Conservation (phyloP, 495 filamentous ascomycete species). For the Aspergillus egyptiacus region DNA sequence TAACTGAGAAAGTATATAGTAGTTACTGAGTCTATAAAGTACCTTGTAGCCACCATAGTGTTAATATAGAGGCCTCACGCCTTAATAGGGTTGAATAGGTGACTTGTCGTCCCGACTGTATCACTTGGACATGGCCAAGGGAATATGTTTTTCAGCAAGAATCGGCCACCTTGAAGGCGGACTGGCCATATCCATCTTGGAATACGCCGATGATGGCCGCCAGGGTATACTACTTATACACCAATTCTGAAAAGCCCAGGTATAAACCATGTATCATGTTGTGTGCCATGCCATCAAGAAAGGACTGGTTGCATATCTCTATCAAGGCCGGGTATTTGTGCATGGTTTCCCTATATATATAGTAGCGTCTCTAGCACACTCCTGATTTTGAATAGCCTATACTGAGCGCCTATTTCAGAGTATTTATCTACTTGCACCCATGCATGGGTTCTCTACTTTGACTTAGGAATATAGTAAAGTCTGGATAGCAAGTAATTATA, state of each 20-base stretch:
- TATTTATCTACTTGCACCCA: too few species aligned
- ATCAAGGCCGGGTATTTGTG: background rate
- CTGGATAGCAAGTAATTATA: too few species aligned
- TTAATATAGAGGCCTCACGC: background rate
- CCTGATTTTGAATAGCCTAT: too few species aligned
- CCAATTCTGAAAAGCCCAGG: slow-evolving; percentile 1
- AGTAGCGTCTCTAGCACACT: too few species aligned
- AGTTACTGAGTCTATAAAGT: slow-evolving; percentile 5
- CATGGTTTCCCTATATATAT: background rate
- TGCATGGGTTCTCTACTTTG: too few species aligned
- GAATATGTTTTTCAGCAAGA: background rate
- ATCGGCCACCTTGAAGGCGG: background rate
- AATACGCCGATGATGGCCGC: background rate
- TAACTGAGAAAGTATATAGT: slow-evolving; percentile 5
- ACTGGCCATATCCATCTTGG: background rate
- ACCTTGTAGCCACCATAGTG: slow-evolving; percentile 5
- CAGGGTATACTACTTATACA: background rate
- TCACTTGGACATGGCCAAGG: slow-evolving; percentile 3
- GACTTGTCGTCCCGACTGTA: background rate
- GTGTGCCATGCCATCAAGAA: slow-evolving; percentile 1
- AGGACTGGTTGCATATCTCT: background rate
- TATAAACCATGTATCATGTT: background rate
- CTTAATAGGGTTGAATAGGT: slow-evolving; percentile 3
- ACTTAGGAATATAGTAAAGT: too few species aligned
- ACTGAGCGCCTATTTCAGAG: too few species aligned